A percentile compares a stretch with the other conserved stretches of the same genome.
Conservation (phyloP, 2,329 filamentous ascomycete genomes). For the Fusarium duplospermum region DNA sequence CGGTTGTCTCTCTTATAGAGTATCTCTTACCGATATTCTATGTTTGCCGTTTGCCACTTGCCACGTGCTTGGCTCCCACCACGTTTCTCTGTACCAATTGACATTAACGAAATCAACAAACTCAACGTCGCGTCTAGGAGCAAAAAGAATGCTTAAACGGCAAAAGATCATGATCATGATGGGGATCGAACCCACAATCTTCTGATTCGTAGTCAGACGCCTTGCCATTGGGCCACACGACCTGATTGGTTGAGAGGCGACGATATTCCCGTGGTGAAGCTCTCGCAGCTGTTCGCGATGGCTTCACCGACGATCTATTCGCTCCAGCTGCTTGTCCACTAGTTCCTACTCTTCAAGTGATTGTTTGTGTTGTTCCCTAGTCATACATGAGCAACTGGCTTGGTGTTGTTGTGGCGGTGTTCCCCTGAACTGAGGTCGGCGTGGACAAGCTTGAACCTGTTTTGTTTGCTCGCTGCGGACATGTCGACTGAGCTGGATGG, state of each 20-base stretch:
- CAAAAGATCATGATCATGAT: not conserved
- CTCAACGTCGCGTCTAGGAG: not conserved
- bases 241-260: not conserved
- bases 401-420: not conserved
- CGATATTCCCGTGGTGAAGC: not conserved
- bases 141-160: not conserved
- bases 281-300: not conserved
- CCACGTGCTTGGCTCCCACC: not conserved
- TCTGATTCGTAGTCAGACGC: slow-evolving; percentile 46
- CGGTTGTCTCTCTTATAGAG: not conserved
- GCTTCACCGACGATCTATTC: not conserved
- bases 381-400: not conserved
- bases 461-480: not conserved
- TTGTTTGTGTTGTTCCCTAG: not conserved
- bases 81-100: not conserved
- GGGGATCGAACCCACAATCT: slow-evolving; percentile 42
- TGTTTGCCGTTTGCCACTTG: no score
- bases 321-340: not conserved
- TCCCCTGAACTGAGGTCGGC: not conserved
- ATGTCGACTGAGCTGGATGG: not conserved
- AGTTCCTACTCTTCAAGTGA: not conserved
- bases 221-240: slow-evolving; percentile 41
- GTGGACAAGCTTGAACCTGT: not conserved
- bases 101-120: not conserved
- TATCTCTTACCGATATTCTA: not conserved